Evolutionary conservation across 106 monocot genomes (phyloP).

Genomic region (Xerophyta viscosa): DNA sequence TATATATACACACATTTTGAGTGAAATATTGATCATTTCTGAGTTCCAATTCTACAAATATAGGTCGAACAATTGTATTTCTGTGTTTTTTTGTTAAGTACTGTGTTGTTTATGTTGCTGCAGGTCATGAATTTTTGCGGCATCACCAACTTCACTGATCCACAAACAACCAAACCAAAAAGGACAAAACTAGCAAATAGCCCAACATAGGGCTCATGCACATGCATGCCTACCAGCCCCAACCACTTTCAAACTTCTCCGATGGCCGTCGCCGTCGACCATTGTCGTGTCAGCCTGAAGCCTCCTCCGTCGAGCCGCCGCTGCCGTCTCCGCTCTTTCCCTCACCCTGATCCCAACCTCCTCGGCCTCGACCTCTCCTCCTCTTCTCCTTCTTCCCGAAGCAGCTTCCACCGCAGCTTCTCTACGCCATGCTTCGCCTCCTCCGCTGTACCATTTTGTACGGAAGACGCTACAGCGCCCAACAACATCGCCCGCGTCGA

Average conservation of each 20-base stretch:
- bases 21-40: no score
- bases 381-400: neutral
- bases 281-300: neutral
- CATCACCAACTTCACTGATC: no score
- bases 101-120: no score
- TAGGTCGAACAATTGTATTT: no score
- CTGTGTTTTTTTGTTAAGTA: no score
- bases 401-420: conserved; percentile 37
- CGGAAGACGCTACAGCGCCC: neutral
- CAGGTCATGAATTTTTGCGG: no score
- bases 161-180: no score
- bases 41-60: no score
- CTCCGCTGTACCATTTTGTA: neutral
- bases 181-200: neutral
- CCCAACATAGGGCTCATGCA: no score
- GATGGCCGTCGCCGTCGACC: neutral
- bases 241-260: neutral
- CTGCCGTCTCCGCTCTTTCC: neutral
- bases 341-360: neutral
- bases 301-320: neutral
- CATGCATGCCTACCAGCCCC: conserved; percentile 1
- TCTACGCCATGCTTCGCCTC: conserved; percentile 61
- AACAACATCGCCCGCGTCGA: conserved; percentile 17
- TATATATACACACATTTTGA: no score
- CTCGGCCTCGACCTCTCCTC: conserved; percentile 1